These are phyloP conservation scores for Pichia paraexigua DNA, from an alignment of 805 yeast species.

Conservation along the genomic window DNA sequence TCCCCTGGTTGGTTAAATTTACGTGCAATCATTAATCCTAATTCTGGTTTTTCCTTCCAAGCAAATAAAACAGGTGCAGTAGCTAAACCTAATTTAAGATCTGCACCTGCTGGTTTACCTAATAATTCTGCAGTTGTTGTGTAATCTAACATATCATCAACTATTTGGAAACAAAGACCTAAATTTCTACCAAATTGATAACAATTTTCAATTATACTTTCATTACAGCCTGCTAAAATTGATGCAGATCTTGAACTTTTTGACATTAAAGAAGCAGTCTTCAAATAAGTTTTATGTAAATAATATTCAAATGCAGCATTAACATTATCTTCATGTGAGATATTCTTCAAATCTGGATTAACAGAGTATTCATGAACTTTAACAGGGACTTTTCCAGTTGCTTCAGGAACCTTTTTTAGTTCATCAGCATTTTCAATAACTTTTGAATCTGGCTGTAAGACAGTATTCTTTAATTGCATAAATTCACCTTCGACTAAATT, in stretches of 20 bases:
- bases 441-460: constrained; percentile 43
- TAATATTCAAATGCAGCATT: constrained; percentile 92
- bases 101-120: constrained; percentile 97
- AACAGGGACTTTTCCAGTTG: constrained; percentile 59
- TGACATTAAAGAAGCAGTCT: constrained; percentile 91
- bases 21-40: constrained; percentile 77
- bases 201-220: constrained; percentile 69
- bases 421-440: constrained; percentile 39
- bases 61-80: constrained; percentile 96
- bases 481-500: constrained; percentile 97
- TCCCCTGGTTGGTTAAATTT: constrained; percentile 80
- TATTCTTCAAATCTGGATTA: constrained; percentile 4
- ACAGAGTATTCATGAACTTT: constrained; percentile 52
- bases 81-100: constrained; percentile 85
- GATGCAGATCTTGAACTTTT: constrained; percentile 92
- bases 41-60: constrained; percentile 79
- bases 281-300: constrained; percentile 88
- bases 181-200: constrained; percentile 89
- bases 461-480: constrained; percentile 95
- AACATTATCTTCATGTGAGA: constrained; percentile 60
- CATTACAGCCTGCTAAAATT: constrained; percentile 78
- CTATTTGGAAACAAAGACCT: constrained; percentile 92
- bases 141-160: constrained; percentile 93
- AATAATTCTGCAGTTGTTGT: constrained; percentile 77
- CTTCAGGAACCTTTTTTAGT: constrained; percentile 38